Evolutionary conservation across 2,329 filamentous ascomycete species (phyloP).

Genomic region (Grosmannia clavigera): DNA sequence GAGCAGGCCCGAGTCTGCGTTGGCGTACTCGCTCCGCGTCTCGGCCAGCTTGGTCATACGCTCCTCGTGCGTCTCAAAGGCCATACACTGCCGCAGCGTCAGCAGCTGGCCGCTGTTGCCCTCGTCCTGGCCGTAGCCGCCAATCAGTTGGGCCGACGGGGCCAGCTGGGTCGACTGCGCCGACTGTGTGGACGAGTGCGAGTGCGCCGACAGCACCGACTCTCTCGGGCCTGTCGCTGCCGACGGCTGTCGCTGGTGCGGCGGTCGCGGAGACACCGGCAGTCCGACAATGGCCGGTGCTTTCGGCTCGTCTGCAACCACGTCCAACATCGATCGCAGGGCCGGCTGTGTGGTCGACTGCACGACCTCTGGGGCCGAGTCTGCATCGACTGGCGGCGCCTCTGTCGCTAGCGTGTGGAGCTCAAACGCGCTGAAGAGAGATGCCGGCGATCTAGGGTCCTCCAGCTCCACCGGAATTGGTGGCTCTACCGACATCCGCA

Average conservation of each 20-base stretch:
- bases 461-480: neutral
- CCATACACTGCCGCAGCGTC: conserved; percentile 53
- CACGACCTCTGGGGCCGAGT: neutral
- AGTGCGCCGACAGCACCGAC: neutral
- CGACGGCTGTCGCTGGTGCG: neutral
- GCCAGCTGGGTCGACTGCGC: neutral
- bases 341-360: neutral
- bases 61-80: conserved; percentile 50
- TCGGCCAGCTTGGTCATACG: conserved; percentile 64
- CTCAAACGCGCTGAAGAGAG: too few species aligned
- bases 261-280: neutral
- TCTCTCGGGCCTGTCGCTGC: neutral
- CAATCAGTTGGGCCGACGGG: neutral
- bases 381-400: neutral
- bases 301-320: conserved; percentile 2
- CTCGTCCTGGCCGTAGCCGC: neutral
- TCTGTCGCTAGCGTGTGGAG: neutral
- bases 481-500: neutral
- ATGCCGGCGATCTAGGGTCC: neutral
- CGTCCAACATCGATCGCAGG: conserved; percentile 11
- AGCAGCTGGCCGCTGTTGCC: conserved; percentile 16
- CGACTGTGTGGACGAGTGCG: neutral
- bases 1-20: conserved; percentile 62
- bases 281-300: neutral
- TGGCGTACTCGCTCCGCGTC: conserved; percentile 57